Percentiles rank a stretch among this genome's conserved stretches.
Conservation (phyloP, 768 basidiomycete species). For the Termitomyces heimii region DNA sequence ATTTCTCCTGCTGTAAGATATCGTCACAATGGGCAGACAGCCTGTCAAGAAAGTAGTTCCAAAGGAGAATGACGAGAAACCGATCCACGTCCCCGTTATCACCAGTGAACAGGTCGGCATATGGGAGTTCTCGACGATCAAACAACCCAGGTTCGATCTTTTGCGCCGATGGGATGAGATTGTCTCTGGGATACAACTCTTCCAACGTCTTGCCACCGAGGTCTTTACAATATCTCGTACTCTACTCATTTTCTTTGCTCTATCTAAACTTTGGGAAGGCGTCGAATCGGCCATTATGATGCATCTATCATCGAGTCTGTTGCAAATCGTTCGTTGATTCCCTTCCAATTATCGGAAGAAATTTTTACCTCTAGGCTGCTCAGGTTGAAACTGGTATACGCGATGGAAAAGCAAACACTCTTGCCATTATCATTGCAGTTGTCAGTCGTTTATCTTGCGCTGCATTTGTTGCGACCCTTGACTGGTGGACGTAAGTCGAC, state of each 20-base stretch:
- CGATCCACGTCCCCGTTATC: not conserved
- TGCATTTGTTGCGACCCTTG: constrained; percentile 13
- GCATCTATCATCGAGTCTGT: constrained; percentile 18
- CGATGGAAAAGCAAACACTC: constrained; percentile 12
- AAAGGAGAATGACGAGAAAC: not conserved
- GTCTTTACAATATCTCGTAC: constrained; percentile 15
- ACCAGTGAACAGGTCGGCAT: constrained; percentile 17
- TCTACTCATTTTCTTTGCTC: constrained; percentile 16
- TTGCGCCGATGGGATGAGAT: constrained; percentile 4
- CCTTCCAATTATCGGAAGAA: not conserved
- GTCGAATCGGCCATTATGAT: constrained; percentile 19
- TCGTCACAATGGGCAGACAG: not conserved
- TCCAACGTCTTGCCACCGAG: constrained; percentile 16
- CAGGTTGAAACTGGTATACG: constrained; percentile 19
- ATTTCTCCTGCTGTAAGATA: not conserved
- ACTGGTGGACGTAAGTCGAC: constrained; percentile 18
- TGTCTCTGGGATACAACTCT: constrained; percentile 11
- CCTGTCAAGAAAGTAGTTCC: not conserved
- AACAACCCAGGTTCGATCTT: constrained; percentile 5
- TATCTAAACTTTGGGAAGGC: constrained; percentile 19
- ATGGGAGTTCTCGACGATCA: constrained; percentile 12
- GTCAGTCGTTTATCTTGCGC: constrained; percentile 12
- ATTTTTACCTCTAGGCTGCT: not conserved
- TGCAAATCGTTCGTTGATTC: constrained; percentile 14
- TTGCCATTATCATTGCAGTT: constrained; percentile 15